These are phyloP conservation scores for Colletotrichum kahawae DNA, from an alignment of 2,329 filamentous ascomycete genomes.

Conservation along the genomic window DNA sequence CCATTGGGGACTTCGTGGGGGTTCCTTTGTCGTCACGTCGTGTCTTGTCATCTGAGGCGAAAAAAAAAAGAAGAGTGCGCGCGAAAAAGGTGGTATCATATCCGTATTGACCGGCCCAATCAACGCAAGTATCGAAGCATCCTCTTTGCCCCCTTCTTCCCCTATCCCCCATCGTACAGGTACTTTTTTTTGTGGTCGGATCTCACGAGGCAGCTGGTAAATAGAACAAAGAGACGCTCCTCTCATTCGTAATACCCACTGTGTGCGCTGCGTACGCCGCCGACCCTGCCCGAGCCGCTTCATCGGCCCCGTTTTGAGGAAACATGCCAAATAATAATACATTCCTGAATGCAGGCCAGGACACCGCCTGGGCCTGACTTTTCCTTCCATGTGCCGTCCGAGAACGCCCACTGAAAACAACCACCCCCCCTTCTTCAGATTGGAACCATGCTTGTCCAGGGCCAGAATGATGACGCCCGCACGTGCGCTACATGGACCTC, in stretches of 20 bases:
- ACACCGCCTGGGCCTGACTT: neutral
- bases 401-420: conserved; percentile 1
- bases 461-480: conserved; percentile 1
- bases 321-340: conserved; percentile 11
- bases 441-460: neutral
- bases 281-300: neutral
- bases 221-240: neutral
- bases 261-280: neutral
- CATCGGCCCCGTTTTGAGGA: neutral
- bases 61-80: neutral
- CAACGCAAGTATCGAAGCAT: neutral
- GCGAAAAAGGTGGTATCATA: conserved; percentile 5
- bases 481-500: neutral
- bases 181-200: neutral
- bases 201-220: neutral
- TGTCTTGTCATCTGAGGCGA: neutral
- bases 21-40: neutral
- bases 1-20: neutral
- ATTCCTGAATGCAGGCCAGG: neutral
- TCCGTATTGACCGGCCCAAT: neutral
- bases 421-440: neutral
- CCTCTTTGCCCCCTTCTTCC: neutral
- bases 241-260: neutral
- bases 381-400: neutral
- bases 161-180: conserved; percentile 1